A percentile compares a stretch with the other conserved stretches of the same genome.
phyloP scores from a whole-genome alignment of 768 basidiomycete species.

The Hygrophorus russula region DNA sequence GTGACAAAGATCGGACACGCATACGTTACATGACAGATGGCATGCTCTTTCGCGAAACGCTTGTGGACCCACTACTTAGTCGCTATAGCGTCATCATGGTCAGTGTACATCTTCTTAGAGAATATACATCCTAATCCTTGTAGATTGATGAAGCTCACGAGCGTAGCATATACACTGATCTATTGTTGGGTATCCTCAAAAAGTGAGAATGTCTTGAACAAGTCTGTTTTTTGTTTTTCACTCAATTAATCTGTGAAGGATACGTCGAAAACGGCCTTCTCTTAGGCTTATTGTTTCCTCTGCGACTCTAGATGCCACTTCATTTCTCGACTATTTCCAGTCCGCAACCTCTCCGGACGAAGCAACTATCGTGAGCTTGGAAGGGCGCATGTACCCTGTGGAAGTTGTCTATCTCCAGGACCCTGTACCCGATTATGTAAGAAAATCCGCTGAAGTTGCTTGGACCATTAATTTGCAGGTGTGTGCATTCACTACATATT shows the following conservation, averaged over 20 bases:
- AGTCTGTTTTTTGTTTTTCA: neutral
- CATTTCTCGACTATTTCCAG: slow-evolving; percentile 85
- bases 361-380: slow-evolving; percentile 77
- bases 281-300: slow-evolving; percentile 90
- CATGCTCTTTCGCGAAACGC: slow-evolving; percentile 90
- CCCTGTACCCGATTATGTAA: slow-evolving; percentile 71
- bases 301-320: slow-evolving; percentile 88
- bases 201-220: slow-evolving; percentile 44
- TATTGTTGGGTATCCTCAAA: slow-evolving; percentile 84
- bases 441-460: slow-evolving; percentile 69
- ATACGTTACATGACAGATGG: slow-evolving; percentile 98
- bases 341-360: slow-evolving; percentile 50
- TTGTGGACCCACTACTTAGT: slow-evolving; percentile 85
- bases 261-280: slow-evolving; percentile 82
- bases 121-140: slow-evolving; percentile 2
- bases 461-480: slow-evolving; percentile 80
- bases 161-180: slow-evolving; percentile 89
- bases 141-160: slow-evolving; percentile 98
- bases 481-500: slow-evolving; percentile 6
- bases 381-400: slow-evolving; percentile 93
- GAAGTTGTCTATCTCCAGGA: slow-evolving; percentile 82
- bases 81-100: slow-evolving; percentile 96
- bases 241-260: slow-evolving; percentile 35
- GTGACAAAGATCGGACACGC: slow-evolving; percentile 71
- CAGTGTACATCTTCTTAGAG: slow-evolving; percentile 12